Evolutionary conservation across 768 basidiomycete species (phyloP).

Genomic region (Pleurotus sapidus): DNA sequence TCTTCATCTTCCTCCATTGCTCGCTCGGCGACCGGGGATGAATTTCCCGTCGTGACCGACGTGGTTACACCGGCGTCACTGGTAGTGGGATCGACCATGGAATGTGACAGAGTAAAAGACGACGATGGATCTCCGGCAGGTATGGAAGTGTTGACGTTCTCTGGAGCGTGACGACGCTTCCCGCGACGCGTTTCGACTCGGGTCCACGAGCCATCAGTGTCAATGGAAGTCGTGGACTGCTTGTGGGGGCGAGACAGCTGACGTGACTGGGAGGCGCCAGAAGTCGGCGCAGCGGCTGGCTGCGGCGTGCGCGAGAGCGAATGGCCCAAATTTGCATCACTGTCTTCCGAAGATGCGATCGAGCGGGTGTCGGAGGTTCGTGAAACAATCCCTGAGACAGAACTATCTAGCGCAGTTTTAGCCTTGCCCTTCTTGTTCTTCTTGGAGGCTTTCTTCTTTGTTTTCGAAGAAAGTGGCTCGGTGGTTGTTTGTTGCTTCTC

Average conservation of each 20-base stretch:
- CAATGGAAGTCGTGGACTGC: conserved; percentile 35
- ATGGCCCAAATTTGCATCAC: conserved; percentile 7
- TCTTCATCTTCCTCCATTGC: conserved; percentile 17
- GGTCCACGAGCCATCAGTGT: conserved; percentile 69
- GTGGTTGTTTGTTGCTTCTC: conserved; percentile 7
- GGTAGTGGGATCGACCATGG: conserved; percentile 31
- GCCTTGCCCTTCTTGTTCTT: conserved; percentile 49
- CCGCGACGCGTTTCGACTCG: conserved; percentile 55
- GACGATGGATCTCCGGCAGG: not conserved
- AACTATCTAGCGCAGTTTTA: conserved; percentile 7
- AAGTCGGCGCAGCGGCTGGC: conserved; percentile 14
- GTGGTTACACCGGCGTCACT: conserved; percentile 54
- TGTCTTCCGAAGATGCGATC: conserved; percentile 14
- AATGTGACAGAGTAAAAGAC: not conserved
- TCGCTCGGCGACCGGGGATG: conserved; percentile 34
- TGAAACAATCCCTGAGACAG: conserved; percentile 10
- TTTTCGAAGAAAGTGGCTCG: conserved; percentile 10
- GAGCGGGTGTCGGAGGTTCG: conserved; percentile 17
- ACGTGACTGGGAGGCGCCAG: conserved; percentile 10
- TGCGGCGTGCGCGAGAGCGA: conserved; percentile 8
- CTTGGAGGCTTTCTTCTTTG: conserved; percentile 35
- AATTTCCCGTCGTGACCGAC: conserved; percentile 32
- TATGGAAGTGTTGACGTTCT: conserved; percentile 12
- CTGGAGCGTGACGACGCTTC: conserved; percentile 12
- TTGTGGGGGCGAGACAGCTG: conserved; percentile 8